Base-by-base conservation (phyloP, 352 stramenopile species). In the Globisporangium recalcitrans region DNA sequence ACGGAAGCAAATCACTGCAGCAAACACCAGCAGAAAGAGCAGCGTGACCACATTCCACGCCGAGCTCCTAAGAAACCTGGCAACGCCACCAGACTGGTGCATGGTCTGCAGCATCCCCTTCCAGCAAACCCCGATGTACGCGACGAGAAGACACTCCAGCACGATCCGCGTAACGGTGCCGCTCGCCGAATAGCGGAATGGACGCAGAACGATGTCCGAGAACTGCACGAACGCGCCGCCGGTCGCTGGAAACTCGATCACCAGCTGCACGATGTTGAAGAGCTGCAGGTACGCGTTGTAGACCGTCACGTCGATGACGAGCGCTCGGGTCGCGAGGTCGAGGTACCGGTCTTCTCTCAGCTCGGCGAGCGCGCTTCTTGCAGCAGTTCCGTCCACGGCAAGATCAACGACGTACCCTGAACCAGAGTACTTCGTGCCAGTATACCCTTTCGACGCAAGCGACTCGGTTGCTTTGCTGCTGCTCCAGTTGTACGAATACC, bases 261-360 rank as follows among this genome's bases (percentile, higher is more conserved):
- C 67, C 16, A 88, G 62, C 49, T 84, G 68, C 9, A 91, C 73
- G 6, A 78, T 66, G 52, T 82, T 80, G 64, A 91, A 87, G 1
- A 91, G 75, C 60, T 84, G 72, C 26, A 85, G 51, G 60, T 87
- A 86, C 8, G 78, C 70, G 58, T 90, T 87, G 67, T 75, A 91
- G 24, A 88, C 47, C 7, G 77, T 86, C 40, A 87, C 72, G 36
- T 91, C 80, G 22, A 90, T 56, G 8, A 91, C 67, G 24, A 91
- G 71, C 3, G 72, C 74, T 10, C 82, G 78, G 4, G 82, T 88
- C 4, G 76, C 76, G 21, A 90, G 70, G 48, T 90, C 82, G 21
- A 91, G 44, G 51, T 75, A 86, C 16, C 81, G 68, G 27, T 79
- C 64, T 9, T 59, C 32, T 24, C 80, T 72, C 8, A 91, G 70